Conservation (phyloP, 805 yeast species). For the Yarrowia sp. region DNA sequence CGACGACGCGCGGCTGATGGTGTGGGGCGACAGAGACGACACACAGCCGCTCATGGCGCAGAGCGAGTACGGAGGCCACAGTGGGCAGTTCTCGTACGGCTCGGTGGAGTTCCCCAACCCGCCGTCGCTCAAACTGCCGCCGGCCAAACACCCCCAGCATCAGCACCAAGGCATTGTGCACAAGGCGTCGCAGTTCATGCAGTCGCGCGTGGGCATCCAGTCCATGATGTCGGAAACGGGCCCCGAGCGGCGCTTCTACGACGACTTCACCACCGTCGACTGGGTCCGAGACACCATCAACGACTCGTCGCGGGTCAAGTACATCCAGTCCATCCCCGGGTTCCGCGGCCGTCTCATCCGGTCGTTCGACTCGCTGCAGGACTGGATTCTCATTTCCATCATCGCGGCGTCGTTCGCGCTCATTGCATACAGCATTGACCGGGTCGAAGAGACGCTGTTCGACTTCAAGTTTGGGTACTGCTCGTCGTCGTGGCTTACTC, state of each 20-base stretch:
- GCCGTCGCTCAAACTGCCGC: not conserved
- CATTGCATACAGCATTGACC: conserved; percentile 50
- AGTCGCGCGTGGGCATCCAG: conserved; percentile 1
- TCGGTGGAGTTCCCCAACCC: not conserved
- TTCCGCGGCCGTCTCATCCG: conserved; percentile 37
- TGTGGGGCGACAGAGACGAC: not conserved
- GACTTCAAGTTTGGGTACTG: conserved; percentile 55
- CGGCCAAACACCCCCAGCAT: not conserved
- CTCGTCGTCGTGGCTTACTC: conserved; percentile 42
- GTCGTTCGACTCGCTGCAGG: conserved; percentile 43
- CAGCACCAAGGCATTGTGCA: not conserved
- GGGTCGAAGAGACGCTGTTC: conserved; percentile 46
- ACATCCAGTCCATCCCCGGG: conserved; percentile 40
- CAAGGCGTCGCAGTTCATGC: conserved; percentile 4
- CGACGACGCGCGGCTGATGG: not conserved
- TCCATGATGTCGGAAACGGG: conserved; percentile 12
- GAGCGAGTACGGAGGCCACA: not conserved
- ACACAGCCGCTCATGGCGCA: conserved; percentile 4
- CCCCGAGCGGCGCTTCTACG: conserved; percentile 44
- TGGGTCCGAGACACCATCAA: conserved; percentile 52
- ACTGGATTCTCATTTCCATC: conserved; percentile 49
- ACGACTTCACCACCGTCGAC: conserved; percentile 60
- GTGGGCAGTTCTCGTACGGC: not conserved
- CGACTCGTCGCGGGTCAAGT: conserved; percentile 44
- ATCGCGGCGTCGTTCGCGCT: conserved; percentile 48